Evolutionary conservation across 1,284 basidiomycete species (phyloP), one percentile per base, ranked within the genome.

Genomic region (Ustilago nuda): DNA sequence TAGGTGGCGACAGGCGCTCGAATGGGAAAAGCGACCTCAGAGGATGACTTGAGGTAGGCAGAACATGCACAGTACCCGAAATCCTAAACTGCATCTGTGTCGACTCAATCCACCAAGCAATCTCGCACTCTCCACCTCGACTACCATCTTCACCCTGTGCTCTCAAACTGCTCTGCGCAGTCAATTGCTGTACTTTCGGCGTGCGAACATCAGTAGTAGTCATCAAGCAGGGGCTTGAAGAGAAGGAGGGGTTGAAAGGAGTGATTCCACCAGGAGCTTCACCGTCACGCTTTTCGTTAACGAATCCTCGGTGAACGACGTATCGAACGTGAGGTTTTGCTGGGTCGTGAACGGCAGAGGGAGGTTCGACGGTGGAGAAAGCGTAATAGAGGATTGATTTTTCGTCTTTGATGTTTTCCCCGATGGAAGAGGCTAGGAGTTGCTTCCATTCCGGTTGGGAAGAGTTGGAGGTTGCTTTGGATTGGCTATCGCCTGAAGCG

Each of bases 231-330:
- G 82, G 79, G 46, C 68, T 76, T 13, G 81, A 76, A 11, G 74
- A 70, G 30, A 84, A 83, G n/a, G 61, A 59, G 2, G 79, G 72
- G 32, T 84, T 61, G 13, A 72, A 66, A 41, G 65, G 61, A 51
- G 66, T 81, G 35, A 70, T 69, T 27, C 82, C 85, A 37, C 66
- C 72, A 61, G 32, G 54, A 35, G 57, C 72, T 55, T 68, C 82
- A 19, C 53, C 73, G 56, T 57, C 81, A 51, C 78, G 84, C 69
- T 84, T 76, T 67, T 86, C 83, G 77, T 86, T 86, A 57, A 85
- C 81, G 54, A 87, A 86, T 1, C 86, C 86, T 17, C 86, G 83
- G 68, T 87, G 86, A 5, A 87, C 84, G 35, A 87, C 84, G 65
- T 84, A 85, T 7, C 85, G 72, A 1, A 77, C 75, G 35, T 77